A percentile compares a stretch with the other conserved stretches of the same genome.
Evolutionary conservation across 768 basidiomycete genomes (phyloP).

Genomic region (Boletus eberwhitei): DNA sequence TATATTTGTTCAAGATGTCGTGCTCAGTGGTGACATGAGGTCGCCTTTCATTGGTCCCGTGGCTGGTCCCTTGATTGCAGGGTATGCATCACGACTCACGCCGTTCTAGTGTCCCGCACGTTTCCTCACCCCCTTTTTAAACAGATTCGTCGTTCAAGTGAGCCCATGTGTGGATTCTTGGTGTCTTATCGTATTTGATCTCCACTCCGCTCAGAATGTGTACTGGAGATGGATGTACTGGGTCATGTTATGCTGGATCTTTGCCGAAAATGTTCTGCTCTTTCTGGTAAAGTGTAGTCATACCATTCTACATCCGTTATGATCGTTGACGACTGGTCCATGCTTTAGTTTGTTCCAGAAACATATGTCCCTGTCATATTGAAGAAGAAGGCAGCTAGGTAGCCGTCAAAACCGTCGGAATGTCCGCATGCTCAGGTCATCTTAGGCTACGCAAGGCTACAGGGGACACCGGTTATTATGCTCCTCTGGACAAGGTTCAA

Average conservation of each 20-base stretch:
- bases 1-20: neutral
- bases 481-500: slow-evolving; percentile 55
- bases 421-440: neutral
- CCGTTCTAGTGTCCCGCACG: neutral
- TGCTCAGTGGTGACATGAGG: slow-evolving; percentile 10
- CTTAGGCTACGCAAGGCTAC: slow-evolving; percentile 49
- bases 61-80: slow-evolving; percentile 53
- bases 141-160: slow-evolving; percentile 69
- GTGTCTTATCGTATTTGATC: slow-evolving; percentile 1
- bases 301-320: too few relatives aligned
- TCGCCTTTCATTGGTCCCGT: slow-evolving; percentile 58
- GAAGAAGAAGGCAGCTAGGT: slow-evolving; percentile 58
- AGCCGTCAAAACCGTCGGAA: neutral
- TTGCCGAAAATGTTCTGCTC: slow-evolving; percentile 48
- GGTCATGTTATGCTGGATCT: slow-evolving; percentile 66
- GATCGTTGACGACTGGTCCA: neutral
- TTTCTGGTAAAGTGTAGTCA: slow-evolving; percentile 39
- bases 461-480: slow-evolving; percentile 50
- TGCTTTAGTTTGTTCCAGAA: slow-evolving; percentile 62
- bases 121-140: neutral
- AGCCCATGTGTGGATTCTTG: slow-evolving; percentile 3
- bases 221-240: slow-evolving; percentile 81
- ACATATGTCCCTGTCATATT: slow-evolving; percentile 63
- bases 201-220: slow-evolving; percentile 37
- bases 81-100: slow-evolving; percentile 37